A percentile compares a stretch with the other conserved stretches of the same genome.
phyloP scores from a whole-genome alignment of 495 filamentous ascomycete genomes.

The Elasticomyces elasticus region DNA sequence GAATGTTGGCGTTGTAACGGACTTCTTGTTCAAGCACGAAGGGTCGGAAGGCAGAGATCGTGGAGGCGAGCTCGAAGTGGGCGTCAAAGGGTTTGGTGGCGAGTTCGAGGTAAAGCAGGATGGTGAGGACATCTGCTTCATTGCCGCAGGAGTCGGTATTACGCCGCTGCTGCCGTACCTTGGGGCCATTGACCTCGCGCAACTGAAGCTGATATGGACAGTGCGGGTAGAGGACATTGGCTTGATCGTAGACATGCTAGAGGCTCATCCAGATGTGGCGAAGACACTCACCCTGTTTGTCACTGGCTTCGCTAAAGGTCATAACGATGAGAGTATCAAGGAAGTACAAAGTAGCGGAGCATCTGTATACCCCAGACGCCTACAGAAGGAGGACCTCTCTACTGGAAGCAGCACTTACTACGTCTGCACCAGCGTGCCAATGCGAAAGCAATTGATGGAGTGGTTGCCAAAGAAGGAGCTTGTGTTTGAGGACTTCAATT shows the following conservation, averaged over 20 bases:
- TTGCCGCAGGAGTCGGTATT: conserved; percentile 72
- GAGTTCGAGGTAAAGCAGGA: conserved; percentile 46
- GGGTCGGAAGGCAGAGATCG: conserved; percentile 29
- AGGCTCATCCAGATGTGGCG: conserved; percentile 41
- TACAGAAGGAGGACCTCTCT: conserved; percentile 47
- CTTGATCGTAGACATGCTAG: conserved; percentile 51
- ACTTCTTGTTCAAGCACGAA: conserved; percentile 50
- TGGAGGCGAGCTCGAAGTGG: conserved; percentile 43
- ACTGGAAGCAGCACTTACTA: conserved; percentile 47
- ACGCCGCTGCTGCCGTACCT: conserved; percentile 65
- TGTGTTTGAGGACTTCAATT: conserved; percentile 63
- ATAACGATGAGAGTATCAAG: conserved; percentile 18
- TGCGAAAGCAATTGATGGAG: conserved; percentile 46
- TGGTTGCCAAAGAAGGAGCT: conserved; percentile 58
- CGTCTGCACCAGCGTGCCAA: conserved; percentile 49
- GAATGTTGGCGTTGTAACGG: conserved; percentile 56
- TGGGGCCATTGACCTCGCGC: conserved; percentile 34
- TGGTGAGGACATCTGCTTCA: conserved; percentile 38
- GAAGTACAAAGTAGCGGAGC: conserved; percentile 33
- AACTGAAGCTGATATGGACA: conserved; percentile 56
- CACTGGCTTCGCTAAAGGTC: conserved; percentile 37
- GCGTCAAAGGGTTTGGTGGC: conserved; percentile 63
- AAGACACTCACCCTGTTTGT: conserved; percentile 50
- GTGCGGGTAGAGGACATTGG: conserved; percentile 50
- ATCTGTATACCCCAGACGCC: conserved; percentile 40